Percentiles rank a stretch among this genome's conserved stretches.
Conservation (phyloP, 352 stramenopile species). For the Phytophthora idaei region DNA sequence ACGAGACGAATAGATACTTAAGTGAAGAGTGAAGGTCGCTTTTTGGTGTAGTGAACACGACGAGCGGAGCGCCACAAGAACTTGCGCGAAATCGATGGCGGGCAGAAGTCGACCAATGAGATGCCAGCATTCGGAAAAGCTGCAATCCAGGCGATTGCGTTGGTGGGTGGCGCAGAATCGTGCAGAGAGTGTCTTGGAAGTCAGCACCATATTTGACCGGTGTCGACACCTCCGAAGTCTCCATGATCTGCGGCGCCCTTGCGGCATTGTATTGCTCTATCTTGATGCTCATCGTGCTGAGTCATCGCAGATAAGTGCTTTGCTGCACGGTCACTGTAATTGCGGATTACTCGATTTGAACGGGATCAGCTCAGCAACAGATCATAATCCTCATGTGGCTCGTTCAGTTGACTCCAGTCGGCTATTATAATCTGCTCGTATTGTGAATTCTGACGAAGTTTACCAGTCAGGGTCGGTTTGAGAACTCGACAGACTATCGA, state of each 20-base stretch:
- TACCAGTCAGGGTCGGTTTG: no score
- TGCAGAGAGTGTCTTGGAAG: not conserved
- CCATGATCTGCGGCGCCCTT: not conserved
- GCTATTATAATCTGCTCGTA: no score
- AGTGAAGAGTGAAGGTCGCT: not conserved
- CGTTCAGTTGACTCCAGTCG: no score
- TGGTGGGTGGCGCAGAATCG: slow-evolving; percentile 2
- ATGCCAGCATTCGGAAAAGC: not conserved
- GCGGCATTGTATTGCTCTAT: not conserved
- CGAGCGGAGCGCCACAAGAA: slow-evolving; percentile 18
- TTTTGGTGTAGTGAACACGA: slow-evolving; percentile 23
- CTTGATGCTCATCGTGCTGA: slow-evolving; percentile 1
- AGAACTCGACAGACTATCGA: no score
- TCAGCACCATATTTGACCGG: slow-evolving; percentile 1
- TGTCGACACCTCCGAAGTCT: not conserved
- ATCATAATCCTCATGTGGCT: no score
- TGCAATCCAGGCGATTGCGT: slow-evolving; percentile 15
- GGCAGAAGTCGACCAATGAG: slow-evolving; percentile 18
- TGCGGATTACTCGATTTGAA: no score
- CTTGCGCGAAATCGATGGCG: slow-evolving; percentile 12
- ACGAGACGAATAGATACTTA: slow-evolving; percentile 23
- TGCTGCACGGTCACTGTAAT: not conserved
- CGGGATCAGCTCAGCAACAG: no score
- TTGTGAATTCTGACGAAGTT: no score
- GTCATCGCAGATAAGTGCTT: slow-evolving; percentile 4